Evolutionary conservation across 345 rosid species (phyloP).

Genomic region (Isatis tinctoria): DNA sequence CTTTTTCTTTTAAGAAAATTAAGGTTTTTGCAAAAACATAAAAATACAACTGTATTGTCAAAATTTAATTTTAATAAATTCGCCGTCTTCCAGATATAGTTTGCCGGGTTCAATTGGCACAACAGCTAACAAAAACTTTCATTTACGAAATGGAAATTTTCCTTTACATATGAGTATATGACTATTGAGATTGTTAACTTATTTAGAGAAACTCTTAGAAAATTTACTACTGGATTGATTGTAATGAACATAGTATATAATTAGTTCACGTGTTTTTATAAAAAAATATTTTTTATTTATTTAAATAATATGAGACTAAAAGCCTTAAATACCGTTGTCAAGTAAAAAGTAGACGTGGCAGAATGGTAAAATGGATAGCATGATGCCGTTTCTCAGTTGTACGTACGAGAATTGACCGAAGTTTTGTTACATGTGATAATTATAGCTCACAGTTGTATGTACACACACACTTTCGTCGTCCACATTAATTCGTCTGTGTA

Average conservation of each 20-base stretch:
- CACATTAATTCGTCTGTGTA: neutral
- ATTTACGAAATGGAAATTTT: too few species aligned
- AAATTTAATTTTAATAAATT: too few species aligned
- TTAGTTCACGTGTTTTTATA: neutral
- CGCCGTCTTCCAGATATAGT: too few species aligned
- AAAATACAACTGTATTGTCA: neutral
- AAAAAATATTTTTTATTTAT: neutral
- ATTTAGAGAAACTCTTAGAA: neutral
- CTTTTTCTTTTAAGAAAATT: too few species aligned
- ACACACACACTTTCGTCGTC: conserved; percentile 4
- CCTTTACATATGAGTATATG: neutral
- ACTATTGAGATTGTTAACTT: neutral
- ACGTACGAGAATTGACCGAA: conserved; percentile 20
- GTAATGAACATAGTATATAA: too few species aligned
- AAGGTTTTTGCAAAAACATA: neutral
- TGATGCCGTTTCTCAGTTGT: neutral
- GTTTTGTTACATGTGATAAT: conserved; percentile 17
- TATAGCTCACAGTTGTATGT: neutral
- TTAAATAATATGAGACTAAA: too few species aligned
- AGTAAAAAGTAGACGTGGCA: conserved; percentile 1
- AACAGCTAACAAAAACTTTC: too few species aligned
- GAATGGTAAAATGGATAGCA: neutral
- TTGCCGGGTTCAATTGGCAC: too few species aligned
- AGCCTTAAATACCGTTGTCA: too few species aligned
- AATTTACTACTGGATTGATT: neutral